phyloP scores from a whole-genome alignment of 192 early-diverging fungal genomes.

The Gaertneriomyces semiglobifer region DNA sequence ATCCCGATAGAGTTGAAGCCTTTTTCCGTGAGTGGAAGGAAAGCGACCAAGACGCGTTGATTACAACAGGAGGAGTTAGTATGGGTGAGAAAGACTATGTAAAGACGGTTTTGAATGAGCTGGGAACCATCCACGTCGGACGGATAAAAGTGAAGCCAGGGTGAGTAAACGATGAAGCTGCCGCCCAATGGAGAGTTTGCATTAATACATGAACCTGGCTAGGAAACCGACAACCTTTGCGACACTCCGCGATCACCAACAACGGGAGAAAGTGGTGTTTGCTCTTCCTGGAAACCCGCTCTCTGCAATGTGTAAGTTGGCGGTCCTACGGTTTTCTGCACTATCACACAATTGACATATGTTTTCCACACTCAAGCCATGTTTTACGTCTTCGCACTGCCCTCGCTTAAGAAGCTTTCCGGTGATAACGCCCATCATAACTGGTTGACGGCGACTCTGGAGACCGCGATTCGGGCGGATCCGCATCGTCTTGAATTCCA shows the following conservation, averaged over 20 bases:
- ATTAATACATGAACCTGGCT: not conserved
- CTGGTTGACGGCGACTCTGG: slow-evolving; percentile 31
- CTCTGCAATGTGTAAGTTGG: slow-evolving; percentile 52
- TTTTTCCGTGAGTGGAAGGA: slow-evolving; percentile 30
- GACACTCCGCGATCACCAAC: slow-evolving; percentile 45
- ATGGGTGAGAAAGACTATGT: slow-evolving; percentile 96
- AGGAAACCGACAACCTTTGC: slow-evolving; percentile 96
- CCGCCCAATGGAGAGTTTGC: not conserved
- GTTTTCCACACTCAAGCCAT: slow-evolving; percentile 52
- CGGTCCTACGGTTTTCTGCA: slow-evolving; percentile 11
- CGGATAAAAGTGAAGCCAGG: slow-evolving; percentile 90
- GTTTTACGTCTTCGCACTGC: slow-evolving; percentile 86
- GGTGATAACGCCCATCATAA: slow-evolving; percentile 45
- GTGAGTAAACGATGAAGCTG: slow-evolving; percentile 31
- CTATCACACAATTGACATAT: too few relatives aligned
- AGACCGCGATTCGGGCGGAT: slow-evolving; percentile 50
- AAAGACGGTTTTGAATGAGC: slow-evolving; percentile 76
- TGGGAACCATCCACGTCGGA: slow-evolving; percentile 83
- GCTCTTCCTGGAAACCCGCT: slow-evolving; percentile 93
- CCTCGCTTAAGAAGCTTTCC: slow-evolving; percentile 75
- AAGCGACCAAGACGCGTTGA: slow-evolving; percentile 67
- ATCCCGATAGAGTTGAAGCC: not conserved
- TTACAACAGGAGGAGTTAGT: slow-evolving; percentile 94
- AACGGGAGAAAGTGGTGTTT: slow-evolving; percentile 66
- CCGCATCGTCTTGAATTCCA: slow-evolving; percentile 65